phyloP scores from a whole-genome alignment of 2,329 filamentous ascomycete species.

The Didymella exigua region DNA sequence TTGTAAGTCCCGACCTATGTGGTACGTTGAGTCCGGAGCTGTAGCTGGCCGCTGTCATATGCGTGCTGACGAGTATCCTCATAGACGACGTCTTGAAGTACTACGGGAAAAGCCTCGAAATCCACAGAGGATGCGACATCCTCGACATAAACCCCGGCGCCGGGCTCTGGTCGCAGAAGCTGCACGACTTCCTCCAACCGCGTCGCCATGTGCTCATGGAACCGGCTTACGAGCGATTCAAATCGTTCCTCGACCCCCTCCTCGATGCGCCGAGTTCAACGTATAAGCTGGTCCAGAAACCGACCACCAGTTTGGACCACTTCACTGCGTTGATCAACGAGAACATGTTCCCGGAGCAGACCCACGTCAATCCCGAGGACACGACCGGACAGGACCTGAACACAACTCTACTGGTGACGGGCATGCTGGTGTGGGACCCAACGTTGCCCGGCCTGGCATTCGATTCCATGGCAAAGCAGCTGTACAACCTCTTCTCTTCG shows the following conservation, averaged over 20 bases:
- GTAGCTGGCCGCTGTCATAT: not conserved
- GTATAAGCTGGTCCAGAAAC: constrained; percentile 54
- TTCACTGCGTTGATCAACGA: constrained; percentile 61
- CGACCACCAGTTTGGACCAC: constrained; percentile 32
- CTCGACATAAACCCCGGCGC: constrained; percentile 84
- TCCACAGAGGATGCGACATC: constrained; percentile 79
- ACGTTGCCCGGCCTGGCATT: constrained; percentile 56
- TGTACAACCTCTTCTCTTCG: constrained; percentile 67
- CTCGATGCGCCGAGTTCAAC: constrained; percentile 48
- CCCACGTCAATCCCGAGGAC: constrained; percentile 45
- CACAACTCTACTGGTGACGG: constrained; percentile 69
- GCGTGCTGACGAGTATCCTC: constrained; percentile 15
- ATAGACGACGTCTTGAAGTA: constrained; percentile 73
- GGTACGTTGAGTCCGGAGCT: constrained; percentile 44
- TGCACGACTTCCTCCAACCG: constrained; percentile 77
- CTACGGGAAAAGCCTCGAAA: constrained; percentile 69
- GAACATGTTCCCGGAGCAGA: constrained; percentile 62
- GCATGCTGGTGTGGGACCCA: constrained; percentile 45
- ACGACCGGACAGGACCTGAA: constrained; percentile 62
- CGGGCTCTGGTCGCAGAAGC: constrained; percentile 77
- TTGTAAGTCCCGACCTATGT: constrained; percentile 54
- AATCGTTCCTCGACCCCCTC: constrained; percentile 61
- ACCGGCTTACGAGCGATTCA: constrained; percentile 64
- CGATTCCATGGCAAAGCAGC: constrained; percentile 62
- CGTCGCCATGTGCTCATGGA: constrained; percentile 85